Percentiles rank a stretch among this genome's conserved stretches.
phyloP scores from a whole-genome alignment of 306 rosid species.

The Malus domestica region ASM211411v1 NC_041799.1:40265001-40265500 shows the following conservation, averaged over 20 bases:
- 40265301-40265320: background rate
- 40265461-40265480: too few relatives aligned
- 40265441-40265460: too few relatives aligned
- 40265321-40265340: background rate
- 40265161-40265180: accelerated
- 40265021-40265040: background rate
- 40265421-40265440: background rate
- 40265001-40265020: background rate
- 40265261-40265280: background rate
- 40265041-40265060: background rate
- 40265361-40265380: background rate
- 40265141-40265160: too few relatives aligned
- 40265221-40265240: too few relatives aligned
- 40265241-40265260: background rate
- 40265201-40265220: too few relatives aligned
- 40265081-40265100: background rate
- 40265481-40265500: too few relatives aligned
- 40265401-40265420: background rate
- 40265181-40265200: too few relatives aligned
- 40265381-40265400: background rate
- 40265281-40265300: background rate
- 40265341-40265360: too few relatives aligned
- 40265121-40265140: too few relatives aligned
- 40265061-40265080: background rate
- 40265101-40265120: too few relatives aligned